Conservation (phyloP, 2,329 filamentous ascomycete genomes). For the Cercospora zeina region DNA sequence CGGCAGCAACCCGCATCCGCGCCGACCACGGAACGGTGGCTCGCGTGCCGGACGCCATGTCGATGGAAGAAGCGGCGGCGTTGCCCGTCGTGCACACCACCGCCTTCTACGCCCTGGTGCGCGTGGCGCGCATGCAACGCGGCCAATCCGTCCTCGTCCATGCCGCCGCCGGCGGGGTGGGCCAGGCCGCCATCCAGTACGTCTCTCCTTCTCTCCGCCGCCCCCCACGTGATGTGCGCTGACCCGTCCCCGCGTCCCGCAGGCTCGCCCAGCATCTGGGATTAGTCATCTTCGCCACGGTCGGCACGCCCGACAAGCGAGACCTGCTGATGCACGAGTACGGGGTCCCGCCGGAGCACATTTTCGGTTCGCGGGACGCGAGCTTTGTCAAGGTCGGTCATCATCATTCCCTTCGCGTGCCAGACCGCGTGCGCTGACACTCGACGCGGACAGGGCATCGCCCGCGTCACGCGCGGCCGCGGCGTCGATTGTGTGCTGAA, state of each 20-base stretch:
- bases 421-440: too few species aligned
- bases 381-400: too few species aligned
- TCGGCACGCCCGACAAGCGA: too few species aligned
- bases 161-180: not conserved
- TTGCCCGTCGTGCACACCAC: not conserved
- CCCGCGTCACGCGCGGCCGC: not conserved
- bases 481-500: not conserved
- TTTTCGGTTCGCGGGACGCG: constrained; percentile 36
- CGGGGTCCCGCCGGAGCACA: constrained; percentile 35
- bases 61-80: not conserved
- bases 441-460: not conserved
- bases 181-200: not conserved
- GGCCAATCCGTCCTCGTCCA: not conserved
- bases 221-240: too few species aligned
- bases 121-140: not conserved
- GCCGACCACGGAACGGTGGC: not conserved
- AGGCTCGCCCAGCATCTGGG: too few species aligned
- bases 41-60: not conserved
- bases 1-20: not conserved
- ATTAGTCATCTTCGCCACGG: constrained; percentile 30
- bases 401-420: too few species aligned
- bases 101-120: not conserved
- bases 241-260: too few species aligned
- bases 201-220: too few species aligned
- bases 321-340: too few species aligned